Evolutionary conservation across 31 red algal genomes (phyloP).

Genomic region (Porphyra umbilicalis): DNA sequence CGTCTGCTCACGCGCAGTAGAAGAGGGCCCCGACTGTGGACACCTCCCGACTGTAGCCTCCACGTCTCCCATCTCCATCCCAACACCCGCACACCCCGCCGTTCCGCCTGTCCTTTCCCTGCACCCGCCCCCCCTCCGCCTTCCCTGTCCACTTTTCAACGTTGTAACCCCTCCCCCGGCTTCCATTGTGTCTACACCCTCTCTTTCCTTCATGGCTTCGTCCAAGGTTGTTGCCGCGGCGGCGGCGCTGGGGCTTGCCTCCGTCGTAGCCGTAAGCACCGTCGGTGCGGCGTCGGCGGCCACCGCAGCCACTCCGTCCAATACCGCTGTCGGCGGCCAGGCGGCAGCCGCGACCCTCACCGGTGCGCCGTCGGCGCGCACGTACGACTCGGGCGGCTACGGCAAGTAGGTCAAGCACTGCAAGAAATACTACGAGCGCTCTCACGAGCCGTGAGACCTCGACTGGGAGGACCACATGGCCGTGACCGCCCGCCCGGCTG

Average conservation of each 20-base stretch:
- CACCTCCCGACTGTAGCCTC: not conserved
- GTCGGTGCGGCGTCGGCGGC: not conserved
- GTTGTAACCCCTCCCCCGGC: not conserved
- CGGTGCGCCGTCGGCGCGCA: not conserved
- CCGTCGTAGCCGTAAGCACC: not conserved
- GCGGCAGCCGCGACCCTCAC: not conserved
- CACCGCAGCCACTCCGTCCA: not conserved
- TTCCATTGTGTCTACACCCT: not conserved
- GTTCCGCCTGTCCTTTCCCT: not conserved
- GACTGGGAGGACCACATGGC: not conserved
- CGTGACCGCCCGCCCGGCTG: not conserved
- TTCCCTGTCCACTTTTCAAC: not conserved
- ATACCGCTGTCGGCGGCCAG: not conserved
- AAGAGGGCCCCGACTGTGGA: not conserved
- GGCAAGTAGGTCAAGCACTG: not conserved
- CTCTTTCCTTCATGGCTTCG: not conserved
- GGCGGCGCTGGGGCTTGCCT: not conserved
- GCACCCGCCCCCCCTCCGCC: not conserved
- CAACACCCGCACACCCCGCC: not conserved
- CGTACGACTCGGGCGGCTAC: not conserved
- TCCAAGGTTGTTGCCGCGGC: not conserved
- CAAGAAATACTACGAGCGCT: not conserved
- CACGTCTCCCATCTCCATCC: not conserved
- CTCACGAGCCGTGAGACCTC: not conserved
- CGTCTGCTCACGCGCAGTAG: not conserved